These are phyloP conservation scores for Populus ilicifolia DNA, from an alignment of 345 rosid genomes.

Conservation along the genomic window DNA sequence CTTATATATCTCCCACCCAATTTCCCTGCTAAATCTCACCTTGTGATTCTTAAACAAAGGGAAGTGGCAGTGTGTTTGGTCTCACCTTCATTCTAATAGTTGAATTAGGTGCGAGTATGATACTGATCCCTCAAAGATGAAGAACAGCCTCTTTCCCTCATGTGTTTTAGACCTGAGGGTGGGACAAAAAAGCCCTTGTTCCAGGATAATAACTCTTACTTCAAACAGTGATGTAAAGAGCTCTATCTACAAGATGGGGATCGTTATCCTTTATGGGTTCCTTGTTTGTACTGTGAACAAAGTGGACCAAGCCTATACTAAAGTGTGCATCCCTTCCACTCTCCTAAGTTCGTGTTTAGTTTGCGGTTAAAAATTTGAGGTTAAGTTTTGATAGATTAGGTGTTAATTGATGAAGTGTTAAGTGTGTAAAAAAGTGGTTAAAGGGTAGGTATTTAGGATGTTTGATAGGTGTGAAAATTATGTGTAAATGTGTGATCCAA, in stretches of 20 bases:
- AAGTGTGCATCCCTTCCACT: neutral
- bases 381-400: too few relatives aligned
- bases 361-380: too few relatives aligned
- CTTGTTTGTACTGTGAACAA: neutral
- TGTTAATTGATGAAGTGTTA: too few relatives aligned
- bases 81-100: neutral
- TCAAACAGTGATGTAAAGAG: neutral
- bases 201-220: neutral
- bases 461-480: too few relatives aligned
- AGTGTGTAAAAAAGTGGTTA: too few relatives aligned
- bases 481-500: too few relatives aligned
- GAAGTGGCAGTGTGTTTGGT: neutral
- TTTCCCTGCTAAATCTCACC: neutral
- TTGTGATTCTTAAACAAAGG: neutral
- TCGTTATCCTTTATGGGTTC: neutral
- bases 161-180: neutral
- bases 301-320: neutral
- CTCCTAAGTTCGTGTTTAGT: neutral
- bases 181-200: neutral
- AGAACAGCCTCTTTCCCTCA: neutral
- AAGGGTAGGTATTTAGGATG: too few relatives aligned
- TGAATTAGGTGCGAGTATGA: neutral
- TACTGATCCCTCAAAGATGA: neutral
- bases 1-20: neutral
- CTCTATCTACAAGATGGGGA: neutral